Base-by-base conservation (phyloP, 2,329 filamentous ascomycete species). In the Nigrograna mackinnonii region DNA sequence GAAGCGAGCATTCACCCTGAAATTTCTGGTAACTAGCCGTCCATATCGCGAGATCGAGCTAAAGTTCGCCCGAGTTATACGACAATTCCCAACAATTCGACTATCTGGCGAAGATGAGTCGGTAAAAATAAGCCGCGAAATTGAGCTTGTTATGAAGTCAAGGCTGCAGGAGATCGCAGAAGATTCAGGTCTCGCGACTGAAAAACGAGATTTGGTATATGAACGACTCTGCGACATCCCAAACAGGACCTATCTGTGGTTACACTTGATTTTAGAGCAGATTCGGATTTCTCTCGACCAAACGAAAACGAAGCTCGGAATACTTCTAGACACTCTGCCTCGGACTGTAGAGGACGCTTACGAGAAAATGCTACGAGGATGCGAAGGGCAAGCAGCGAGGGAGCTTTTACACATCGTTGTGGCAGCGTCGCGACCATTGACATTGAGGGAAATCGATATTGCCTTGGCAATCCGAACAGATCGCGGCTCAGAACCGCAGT, bases 21-120 rank as follows among this genome's bases (percentile, higher is more conserved):
- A 67, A 42, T 65, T 69, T 33, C 46, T 69, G 11, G 38, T 70
- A 4, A 67, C 65, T 0, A 68, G 65, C 35, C 58, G 66, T 3
- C 64, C 62, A 7, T 66, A 65, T 21, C 32, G 39, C 20, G 24
- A 52, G 6, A 48, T 69, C 12, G 13, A 49, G 47, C 18, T 32
- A 5, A 1, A 19, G 9, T 34, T 68, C 26, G 5, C 9, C n/a
- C n/a, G n/a, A n/a, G n/a, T n/a, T n/a, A n/a, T n/a, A n/a, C n/a
- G n/a, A n/a, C 6, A 20, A 21, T 4, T 41, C 30, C 4, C 34
- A 22, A 6, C 28, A 43, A 5, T 62, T 52, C 33, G 19, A 62
- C 32, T 43, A n/a, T 5, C 16, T 3, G 45, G 45, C 5, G 60
- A 65, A 17, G 54, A 55, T 1, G 62, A 66, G 39, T 43, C 50